phyloP scores from a whole-genome alignment of 495 filamentous ascomycete species.

The Monascus purpureus region DNA sequence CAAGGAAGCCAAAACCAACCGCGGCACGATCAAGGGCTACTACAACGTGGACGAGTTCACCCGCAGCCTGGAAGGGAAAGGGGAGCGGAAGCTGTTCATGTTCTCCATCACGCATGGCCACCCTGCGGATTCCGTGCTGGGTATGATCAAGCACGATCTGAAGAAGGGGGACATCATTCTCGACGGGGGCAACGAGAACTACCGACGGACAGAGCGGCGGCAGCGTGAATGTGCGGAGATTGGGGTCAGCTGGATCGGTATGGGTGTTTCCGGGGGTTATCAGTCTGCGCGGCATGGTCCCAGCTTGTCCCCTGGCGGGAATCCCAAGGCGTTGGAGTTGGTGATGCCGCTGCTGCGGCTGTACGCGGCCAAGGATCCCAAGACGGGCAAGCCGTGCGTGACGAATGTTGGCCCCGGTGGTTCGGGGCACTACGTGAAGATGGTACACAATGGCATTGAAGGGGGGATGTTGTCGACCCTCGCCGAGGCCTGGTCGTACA shows the following conservation, averaged over 20 bases:
- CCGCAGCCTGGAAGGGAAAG: slow-evolving; percentile 21
- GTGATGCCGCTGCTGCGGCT: slow-evolving; percentile 49
- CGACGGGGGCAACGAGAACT: slow-evolving; percentile 61
- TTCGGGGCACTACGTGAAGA: slow-evolving; percentile 61
- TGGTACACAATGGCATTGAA: slow-evolving; percentile 68
- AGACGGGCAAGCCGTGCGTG: slow-evolving; percentile 46
- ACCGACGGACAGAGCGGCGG: slow-evolving; percentile 48
- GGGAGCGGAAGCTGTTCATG: slow-evolving; percentile 37
- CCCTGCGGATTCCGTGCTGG: slow-evolving; percentile 52
- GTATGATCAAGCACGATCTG: slow-evolving; percentile 39
- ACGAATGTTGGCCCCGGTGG: slow-evolving; percentile 46
- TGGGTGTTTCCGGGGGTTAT: slow-evolving; percentile 58
- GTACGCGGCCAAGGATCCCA: slow-evolving; percentile 45
- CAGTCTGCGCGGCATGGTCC: slow-evolving; percentile 52
- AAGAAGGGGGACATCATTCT: slow-evolving; percentile 54
- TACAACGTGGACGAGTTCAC: slow-evolving; percentile 26
- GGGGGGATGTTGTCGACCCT: slow-evolving; percentile 51
- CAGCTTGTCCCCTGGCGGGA: slow-evolving; percentile 51
- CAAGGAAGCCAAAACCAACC: slow-evolving; percentile 9
- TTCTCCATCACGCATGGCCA: slow-evolving; percentile 58
- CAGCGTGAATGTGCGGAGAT: slow-evolving; percentile 40
- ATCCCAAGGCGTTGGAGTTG: slow-evolving; percentile 39
- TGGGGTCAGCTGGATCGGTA: slow-evolving; percentile 50
- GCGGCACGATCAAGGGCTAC: slow-evolving; percentile 22
- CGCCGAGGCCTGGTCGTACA: slow-evolving; percentile 52